A percentile compares a stretch with the other conserved stretches of the same genome.
These are phyloP conservation scores for Beauveria medogensis DNA, from an alignment of 2,329 filamentous ascomycete genomes.

Conservation along the genomic window DNA sequence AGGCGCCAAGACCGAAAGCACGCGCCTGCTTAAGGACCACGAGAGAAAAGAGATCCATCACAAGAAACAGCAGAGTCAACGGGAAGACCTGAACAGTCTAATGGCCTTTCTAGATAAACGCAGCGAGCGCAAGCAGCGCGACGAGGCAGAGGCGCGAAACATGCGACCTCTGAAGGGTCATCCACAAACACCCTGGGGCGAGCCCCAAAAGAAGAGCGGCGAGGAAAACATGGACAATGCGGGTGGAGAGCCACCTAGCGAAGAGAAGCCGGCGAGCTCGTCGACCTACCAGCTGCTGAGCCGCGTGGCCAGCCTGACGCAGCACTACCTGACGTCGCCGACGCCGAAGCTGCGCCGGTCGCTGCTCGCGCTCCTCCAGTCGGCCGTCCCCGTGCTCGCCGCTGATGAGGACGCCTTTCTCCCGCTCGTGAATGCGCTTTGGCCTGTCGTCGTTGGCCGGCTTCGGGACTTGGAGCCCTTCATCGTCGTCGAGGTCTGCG, in stretches of 20 bases:
- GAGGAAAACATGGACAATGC: constrained; percentile 25
- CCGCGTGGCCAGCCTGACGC: constrained; percentile 73
- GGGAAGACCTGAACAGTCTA: constrained; percentile 36
- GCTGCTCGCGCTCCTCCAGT: constrained; percentile 68
- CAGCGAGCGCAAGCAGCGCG: constrained; percentile 24
- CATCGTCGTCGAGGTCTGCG: constrained; percentile 62
- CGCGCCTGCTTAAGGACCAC: constrained; percentile 32
- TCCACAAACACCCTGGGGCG: constrained; percentile 30
- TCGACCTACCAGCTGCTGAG: constrained; percentile 75
- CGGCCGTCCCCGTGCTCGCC: constrained; percentile 63
- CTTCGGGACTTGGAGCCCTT: constrained; percentile 60
- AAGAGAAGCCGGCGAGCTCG: constrained; percentile 54
- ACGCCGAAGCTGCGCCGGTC: constrained; percentile 71
- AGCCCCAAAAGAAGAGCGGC: constrained; percentile 22
- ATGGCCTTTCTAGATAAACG: constrained; percentile 55
- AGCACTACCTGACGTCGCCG: constrained; percentile 82
- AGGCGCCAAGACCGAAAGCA: constrained; percentile 54
- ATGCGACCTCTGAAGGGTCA: constrained; percentile 21
- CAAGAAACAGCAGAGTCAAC: constrained; percentile 28
- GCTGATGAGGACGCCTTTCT: constrained; percentile 76
- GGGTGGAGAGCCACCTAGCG: constrained; percentile 20
- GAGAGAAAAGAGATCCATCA: constrained; percentile 31
- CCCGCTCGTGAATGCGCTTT: constrained; percentile 81
- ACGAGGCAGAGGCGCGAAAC: constrained; percentile 29
- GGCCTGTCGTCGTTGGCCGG: constrained; percentile 70